Evolutionary conservation across 495 filamentous ascomycete genomes (phyloP), one percentile per base, ranked within the genome.

Genomic region (Aspergillus carlsbadensis): DNA sequence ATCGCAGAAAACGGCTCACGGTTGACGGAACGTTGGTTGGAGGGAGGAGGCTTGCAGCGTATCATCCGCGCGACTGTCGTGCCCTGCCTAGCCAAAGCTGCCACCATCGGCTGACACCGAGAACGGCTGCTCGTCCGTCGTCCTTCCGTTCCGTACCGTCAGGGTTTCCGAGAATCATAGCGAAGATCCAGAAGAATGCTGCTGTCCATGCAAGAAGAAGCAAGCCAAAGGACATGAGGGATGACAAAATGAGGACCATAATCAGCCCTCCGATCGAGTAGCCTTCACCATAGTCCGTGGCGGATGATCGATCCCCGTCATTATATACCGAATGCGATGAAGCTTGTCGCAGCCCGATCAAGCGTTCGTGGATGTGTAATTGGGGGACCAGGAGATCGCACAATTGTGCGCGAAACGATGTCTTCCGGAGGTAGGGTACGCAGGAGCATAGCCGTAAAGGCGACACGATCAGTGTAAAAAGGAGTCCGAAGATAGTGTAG

Each of bases 181-280:
- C 75, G 56, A 82, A 85, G 52, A 83, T 66, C 85, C 85, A 88
- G 70, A 87, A 88, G 39, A 75, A 77, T 1, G 81, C 85, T 0
- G 83, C 78, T 0, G 78, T 79, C 85, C 84, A 88, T 10, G 78
- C 74, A 3, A 76, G 75, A 14, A 84, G 70, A 2, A 83, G 73
- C 10, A 85, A 68, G 13, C 71, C 77, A 1, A 84, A 60, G 44
- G 79, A 79, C 17, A 84, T 64, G 20, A 87, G 59, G 0, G 84
- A 81, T 5, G 82, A 81, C 17, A 84, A 57, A 0, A 82, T 45
- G 26, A 84, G 72, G 20, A 86, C 71, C 21, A 73, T 44, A 10
- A 83, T 68, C 20, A 84, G 68, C 29, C 72, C 67, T 37, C 69
- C 58, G 31, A 72, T 48, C 10, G 70, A 67, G 54, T 74, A 78